Base-by-base conservation (phyloP, 768 basidiomycete species). In the Phylloporus arenicola region DNA sequence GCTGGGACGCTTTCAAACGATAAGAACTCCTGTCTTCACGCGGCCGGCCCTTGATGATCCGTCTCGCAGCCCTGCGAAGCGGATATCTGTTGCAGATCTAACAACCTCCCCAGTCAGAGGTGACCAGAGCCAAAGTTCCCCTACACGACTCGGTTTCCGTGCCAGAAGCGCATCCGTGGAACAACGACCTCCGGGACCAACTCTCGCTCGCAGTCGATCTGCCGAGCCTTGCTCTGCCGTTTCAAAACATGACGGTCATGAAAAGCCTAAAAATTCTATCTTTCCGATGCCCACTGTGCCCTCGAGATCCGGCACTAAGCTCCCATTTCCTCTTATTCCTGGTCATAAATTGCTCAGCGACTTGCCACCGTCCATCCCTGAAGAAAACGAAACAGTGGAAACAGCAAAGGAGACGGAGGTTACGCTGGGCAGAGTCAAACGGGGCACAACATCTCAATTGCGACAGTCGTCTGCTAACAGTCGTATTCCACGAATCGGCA, bases 401-500 rank as follows among this genome's bases (percentile, higher is more conserved):
- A 44, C 17, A 19, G 25, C 29, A 20, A 43, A 27, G 34, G 44
- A 47, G 51, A 35, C 54, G 1, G 54, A 65, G 39, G 37, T 58
- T 34, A 45, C 58, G 0, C 41, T 50, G 14, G 52, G 48, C 27
- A 64, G 33, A 46, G 58, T 33, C 38, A 43, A 61, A 17, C 57
- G 67, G 31, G 50, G 61, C n/a, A 52, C 57, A 5, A 78, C 75
- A 48, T 78, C 79, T 16, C 72, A 53, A 40, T 59, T 83, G 46
- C 80, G 75, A 58, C 78, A 82, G 53, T 64, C 71, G 8, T 58
- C 65, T 22, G 38, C 29, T n/a, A 74, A 71, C 1, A 82, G 83
- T 64, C 74, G 74, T 61, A 85, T 85, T 57, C 83, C 83, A 16
- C 74, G 83, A 51, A 79, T 81, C 37, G 75, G 74, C 31, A 64